Base-by-base conservation (phyloP, 441 rosid genomes). In the Bruguiera hainesii region DNA sequence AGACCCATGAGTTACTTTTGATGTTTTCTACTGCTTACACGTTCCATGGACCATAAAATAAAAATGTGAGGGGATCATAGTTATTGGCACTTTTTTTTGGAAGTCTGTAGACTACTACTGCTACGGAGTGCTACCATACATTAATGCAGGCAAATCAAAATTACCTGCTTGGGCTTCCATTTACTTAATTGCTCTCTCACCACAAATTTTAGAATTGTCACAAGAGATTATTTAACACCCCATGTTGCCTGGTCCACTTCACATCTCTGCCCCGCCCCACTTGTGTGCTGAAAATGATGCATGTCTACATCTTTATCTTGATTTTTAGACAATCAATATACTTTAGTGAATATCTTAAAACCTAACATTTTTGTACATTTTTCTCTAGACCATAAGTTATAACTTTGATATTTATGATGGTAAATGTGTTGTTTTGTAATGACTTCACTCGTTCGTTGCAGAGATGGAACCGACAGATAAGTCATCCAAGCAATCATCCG, bases 381-480 rank as follows among this genome's bases (percentile, higher is more conserved):
- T 51, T 29, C 9, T 3, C 37, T 16, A 5, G 16, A 37, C n/a
- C 42, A 20, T 20, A 33, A 10, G 9, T 20, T 7, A 10, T 4
- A 35, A 7, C 29, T 19, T 15, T 42, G 25, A 6, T 19, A 13
- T 10, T 15, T 29, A n/a, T 48, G n/a, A 7, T 3, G 11, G 20
- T 25, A 25, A 29, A 25, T 46, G 7, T 20, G 30, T 59, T 23
- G 7, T 35, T 18, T 9, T 20, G 5, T 7, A 33, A 6, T 1
- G 37, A 33, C 9, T 33, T 33, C 9, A 7, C 0, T 13, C 42
- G 56, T n/a, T 23, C 25, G 4, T 7, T 71, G 78, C 72, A 81
- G 78, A 58, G 28, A 87, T 90, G 95, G 89, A 87, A 28, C 73
- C 80, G 52, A 65, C 78, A 4, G 85, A 76, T 49, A 76, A 81